phyloP scores from a whole-genome alignment of 176 grass and related monocot species.

The Musa schizocarpa region DNA sequence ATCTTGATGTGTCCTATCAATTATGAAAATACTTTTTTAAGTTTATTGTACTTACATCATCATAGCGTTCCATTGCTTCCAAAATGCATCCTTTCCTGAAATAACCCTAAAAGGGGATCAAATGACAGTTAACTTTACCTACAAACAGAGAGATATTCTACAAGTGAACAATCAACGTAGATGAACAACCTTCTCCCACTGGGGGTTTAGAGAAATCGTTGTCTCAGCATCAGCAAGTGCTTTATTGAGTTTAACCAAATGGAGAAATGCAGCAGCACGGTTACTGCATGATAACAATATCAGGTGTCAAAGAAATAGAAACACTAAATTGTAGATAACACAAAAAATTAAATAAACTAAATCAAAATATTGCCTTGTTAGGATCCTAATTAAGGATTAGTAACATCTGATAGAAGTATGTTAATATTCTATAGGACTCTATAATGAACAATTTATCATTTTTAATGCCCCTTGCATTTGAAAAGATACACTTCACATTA shows the following conservation, averaged over 20 bases:
- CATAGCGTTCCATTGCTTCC: slow-evolving; percentile 87
- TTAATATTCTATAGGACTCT: too few species aligned
- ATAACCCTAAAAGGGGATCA: slow-evolving; percentile 69
- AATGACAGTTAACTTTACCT: slow-evolving; percentile 19
- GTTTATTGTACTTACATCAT: slow-evolving; percentile 58
- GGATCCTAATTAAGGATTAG: too few species aligned
- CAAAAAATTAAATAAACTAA: background rate
- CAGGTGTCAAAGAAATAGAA: slow-evolving; percentile 15
- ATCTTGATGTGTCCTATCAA: background rate
- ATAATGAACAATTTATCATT: too few species aligned
- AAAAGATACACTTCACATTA: too few species aligned
- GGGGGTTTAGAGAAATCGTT: slow-evolving; percentile 67
- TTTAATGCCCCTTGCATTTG: too few species aligned
- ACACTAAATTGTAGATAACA: slow-evolving; percentile 3
- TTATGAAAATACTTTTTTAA: background rate
- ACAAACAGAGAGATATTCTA: slow-evolving; percentile 16
- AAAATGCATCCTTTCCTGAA: slow-evolving; percentile 92
- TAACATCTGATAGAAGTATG: too few species aligned
- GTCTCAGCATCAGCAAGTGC: slow-evolving; percentile 88
- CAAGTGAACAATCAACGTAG: background rate
- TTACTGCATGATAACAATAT: slow-evolving; percentile 47
- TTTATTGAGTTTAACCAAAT: slow-evolving; percentile 91
- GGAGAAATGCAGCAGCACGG: slow-evolving; percentile 81
- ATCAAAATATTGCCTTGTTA: background rate
- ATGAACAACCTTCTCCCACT: slow-evolving; percentile 83